Percentiles rank a stretch among this genome's conserved stretches.
Evolutionary conservation across 352 stramenopile species (phyloP).

Genomic region (Pythium phragmiticola): DNA sequence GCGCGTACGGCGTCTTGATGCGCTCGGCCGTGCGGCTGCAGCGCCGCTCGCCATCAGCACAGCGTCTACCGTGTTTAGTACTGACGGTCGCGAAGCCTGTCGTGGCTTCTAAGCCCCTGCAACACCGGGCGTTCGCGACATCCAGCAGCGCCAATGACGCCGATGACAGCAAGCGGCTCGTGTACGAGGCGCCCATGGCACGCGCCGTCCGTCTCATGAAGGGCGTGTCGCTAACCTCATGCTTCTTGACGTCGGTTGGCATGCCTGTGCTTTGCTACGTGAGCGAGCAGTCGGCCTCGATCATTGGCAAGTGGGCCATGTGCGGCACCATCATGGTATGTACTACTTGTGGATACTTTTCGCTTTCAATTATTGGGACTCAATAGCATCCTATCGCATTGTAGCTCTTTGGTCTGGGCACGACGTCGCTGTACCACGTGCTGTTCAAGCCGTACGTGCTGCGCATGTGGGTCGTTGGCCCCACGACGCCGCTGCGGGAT

Average conservation of each 20-base stretch:
- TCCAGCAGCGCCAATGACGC: background rate
- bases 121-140: slow-evolving; percentile 20
- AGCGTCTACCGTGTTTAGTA: background rate
- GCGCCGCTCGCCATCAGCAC: background rate
- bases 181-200: slow-evolving; percentile 73
- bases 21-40: background rate
- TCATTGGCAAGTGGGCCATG: slow-evolving; percentile 87
- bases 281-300: slow-evolving; percentile 68
- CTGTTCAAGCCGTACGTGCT: slow-evolving; percentile 88
- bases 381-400: too few relatives aligned
- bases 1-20: background rate
- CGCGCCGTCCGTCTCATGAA: slow-evolving; percentile 85
- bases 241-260: slow-evolving; percentile 71
- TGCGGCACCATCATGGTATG: slow-evolving; percentile 81
- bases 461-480: slow-evolving; percentile 65
- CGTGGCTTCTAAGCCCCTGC: background rate
- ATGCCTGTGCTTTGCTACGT: slow-evolving; percentile 79
- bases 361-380: too few relatives aligned
- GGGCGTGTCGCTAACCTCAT: slow-evolving; percentile 83
- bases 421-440: slow-evolving; percentile 80
- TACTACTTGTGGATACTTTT: background rate
- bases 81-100: background rate
- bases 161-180: slow-evolving; percentile 20
- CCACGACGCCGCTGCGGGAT: slow-evolving; percentile 2
- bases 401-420: slow-evolving; percentile 77